phyloP scores from a whole-genome alignment of 306 rosid genomes.

The Oxytropis ochrocephala region DNA sequence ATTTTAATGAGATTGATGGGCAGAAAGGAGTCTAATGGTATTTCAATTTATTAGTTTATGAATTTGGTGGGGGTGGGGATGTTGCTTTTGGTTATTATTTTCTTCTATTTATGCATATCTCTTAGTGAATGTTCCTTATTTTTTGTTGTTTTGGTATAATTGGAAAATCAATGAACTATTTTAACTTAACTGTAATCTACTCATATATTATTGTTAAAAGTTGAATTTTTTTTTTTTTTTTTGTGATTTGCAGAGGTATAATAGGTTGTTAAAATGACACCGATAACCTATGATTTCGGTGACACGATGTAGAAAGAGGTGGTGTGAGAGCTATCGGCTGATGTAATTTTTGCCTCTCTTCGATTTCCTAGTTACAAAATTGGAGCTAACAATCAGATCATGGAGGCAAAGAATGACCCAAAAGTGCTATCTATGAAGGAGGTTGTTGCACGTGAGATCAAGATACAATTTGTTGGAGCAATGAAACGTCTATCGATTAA shows the following conservation, averaged over 20 bases:
- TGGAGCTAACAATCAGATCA: slow-evolving; percentile 69
- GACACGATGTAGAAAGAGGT: slow-evolving; percentile 63
- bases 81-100: background rate
- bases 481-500: slow-evolving; percentile 84
- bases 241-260: slow-evolving; percentile 35
- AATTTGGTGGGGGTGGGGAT: background rate
- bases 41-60: background rate
- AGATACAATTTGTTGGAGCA: slow-evolving; percentile 84
- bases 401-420: slow-evolving; percentile 59
- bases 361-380: slow-evolving; percentile 82
- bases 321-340: slow-evolving; percentile 64
- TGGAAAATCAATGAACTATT: background rate
- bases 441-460: slow-evolving; percentile 87
- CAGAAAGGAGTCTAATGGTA: background rate
- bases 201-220: background rate
- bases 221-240: no score
- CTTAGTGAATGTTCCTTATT: background rate
- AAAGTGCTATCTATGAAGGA: slow-evolving; percentile 76
- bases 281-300: slow-evolving; percentile 63
- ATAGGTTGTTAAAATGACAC: slow-evolving; percentile 52
- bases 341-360: slow-evolving; percentile 68
- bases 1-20: slow-evolving; percentile 1
- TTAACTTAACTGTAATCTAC: background rate
- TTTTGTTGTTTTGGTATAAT: background rate
- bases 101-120: slow-evolving; percentile 7